A percentile compares a stretch with the other conserved stretches of the same genome.
These are phyloP conservation scores for Arabis alpina DNA, from an alignment of 345 rosid genomes.

Conservation along the genomic window DNA sequence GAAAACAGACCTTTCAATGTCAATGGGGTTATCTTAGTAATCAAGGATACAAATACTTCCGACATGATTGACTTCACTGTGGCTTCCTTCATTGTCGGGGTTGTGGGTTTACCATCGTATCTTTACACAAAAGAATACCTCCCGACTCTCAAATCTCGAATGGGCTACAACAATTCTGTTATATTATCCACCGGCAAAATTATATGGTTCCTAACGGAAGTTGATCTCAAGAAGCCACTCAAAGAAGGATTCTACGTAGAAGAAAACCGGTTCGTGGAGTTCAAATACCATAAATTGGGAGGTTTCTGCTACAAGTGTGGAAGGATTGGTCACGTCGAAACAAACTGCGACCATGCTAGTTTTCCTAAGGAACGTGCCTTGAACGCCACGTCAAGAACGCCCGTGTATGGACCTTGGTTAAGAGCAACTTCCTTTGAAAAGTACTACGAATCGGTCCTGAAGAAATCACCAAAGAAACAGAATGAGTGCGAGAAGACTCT, in stretches of 20 bases:
- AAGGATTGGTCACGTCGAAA: slow-evolving; percentile 20
- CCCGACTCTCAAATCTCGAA: background rate
- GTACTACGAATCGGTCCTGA: background rate
- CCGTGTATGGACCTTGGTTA: slow-evolving; percentile 36
- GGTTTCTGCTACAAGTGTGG: slow-evolving; percentile 38
- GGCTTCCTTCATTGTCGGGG: background rate
- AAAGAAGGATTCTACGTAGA: slow-evolving; percentile 15
- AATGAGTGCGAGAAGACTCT: slow-evolving; percentile 25
- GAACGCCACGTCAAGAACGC: slow-evolving; percentile 25
- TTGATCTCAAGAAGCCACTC: slow-evolving; percentile 38
- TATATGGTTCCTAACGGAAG: background rate
- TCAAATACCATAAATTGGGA: background rate
- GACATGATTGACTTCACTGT: slow-evolving; percentile 29
- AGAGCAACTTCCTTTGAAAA: background rate
- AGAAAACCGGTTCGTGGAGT: slow-evolving; percentile 15
- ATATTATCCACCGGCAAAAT: background rate
- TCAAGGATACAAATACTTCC: slow-evolving; percentile 17
- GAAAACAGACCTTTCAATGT: background rate
- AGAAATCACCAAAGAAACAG: background rate
- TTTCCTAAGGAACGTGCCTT: slow-evolving; percentile 13
- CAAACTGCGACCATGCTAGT: slow-evolving; percentile 6
- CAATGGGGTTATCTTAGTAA: slow-evolving; percentile 27
- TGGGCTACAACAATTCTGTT: background rate
- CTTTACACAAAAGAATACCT: background rate
- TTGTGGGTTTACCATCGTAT: slow-evolving; percentile 25